Conservation (phyloP, 176 grass and related monocot species). For the Chloris gayana region DNA sequence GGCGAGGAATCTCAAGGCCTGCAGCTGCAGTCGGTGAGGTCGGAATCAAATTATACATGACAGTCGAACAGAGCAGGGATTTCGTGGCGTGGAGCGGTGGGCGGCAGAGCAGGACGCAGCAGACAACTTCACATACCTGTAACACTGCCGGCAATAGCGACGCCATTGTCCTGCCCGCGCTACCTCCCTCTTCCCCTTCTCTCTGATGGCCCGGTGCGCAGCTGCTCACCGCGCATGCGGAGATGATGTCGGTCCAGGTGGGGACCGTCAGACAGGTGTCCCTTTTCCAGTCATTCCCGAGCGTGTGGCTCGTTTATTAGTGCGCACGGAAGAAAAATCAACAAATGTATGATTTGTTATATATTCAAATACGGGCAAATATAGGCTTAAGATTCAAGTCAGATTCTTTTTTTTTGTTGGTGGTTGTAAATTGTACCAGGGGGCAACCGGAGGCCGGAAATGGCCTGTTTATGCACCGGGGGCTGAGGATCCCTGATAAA, state of each 20-base stretch:
- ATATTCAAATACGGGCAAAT: too few species aligned
- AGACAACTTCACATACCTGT: too few species aligned
- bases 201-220: background rate
- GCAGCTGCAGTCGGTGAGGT: background rate
- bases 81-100: background rate
- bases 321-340: background rate
- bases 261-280: background rate
- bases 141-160: constrained; percentile 4
- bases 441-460: too few species aligned
- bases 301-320: background rate
- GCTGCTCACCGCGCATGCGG: constrained; percentile 4
- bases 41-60: background rate
- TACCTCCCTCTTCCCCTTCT: background rate
- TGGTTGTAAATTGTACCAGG: too few species aligned
- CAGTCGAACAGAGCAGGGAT: background rate
- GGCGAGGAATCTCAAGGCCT: constrained; percentile 8
- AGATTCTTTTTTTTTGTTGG: too few species aligned
- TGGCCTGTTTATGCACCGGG: too few species aligned
- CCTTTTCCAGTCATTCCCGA: background rate
- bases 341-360: too few species aligned
- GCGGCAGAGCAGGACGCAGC: background rate
- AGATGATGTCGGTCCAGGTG: background rate
- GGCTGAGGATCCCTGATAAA: too few species aligned
- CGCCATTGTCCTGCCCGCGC: background rate
- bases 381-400: too few species aligned